These are phyloP conservation scores for Anthostomella pinea DNA, from an alignment of 2,329 filamentous ascomycete species.

Conservation along the genomic window DNA sequence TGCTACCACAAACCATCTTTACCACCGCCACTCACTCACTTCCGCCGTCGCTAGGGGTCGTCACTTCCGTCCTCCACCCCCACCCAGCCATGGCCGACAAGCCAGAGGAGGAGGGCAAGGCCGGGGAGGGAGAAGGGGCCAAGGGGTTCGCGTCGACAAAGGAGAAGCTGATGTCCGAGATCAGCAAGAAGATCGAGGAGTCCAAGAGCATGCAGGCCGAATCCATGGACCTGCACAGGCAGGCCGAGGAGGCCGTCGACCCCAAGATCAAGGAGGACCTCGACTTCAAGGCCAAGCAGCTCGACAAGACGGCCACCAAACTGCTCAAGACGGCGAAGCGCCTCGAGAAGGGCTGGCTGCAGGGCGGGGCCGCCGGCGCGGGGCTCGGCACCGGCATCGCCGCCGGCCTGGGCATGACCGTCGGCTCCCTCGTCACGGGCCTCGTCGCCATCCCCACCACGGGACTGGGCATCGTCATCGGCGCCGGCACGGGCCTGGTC, in stretches of 20 bases:
- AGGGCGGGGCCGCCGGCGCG: conserved; percentile 31
- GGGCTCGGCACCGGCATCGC: conserved; percentile 34
- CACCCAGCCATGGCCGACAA: conserved; percentile 2
- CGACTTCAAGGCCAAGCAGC: conserved; percentile 24
- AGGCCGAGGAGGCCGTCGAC: conserved; percentile 27
- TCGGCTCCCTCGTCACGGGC: conserved; percentile 30
- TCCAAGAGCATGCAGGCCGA: conserved; percentile 29
- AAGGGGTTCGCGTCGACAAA: conserved; percentile 24
- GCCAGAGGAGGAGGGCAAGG: conserved; percentile 4
- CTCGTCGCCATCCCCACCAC: conserved; percentile 32
- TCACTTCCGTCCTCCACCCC: no score
- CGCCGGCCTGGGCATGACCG: conserved; percentile 28
- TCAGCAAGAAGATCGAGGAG: conserved; percentile 29
- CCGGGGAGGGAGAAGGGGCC: conserved; percentile 9
- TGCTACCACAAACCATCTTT: no score
- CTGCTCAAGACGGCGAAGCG: conserved; percentile 31
- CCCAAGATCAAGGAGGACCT: conserved; percentile 28
- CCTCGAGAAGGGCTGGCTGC: conserved; percentile 32
- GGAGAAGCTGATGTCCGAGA: conserved; percentile 31
- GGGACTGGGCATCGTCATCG: conserved; percentile 30
- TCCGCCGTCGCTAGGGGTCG: no score
- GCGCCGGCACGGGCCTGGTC: conserved; percentile 31
- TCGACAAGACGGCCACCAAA: conserved; percentile 29
- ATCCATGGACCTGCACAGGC: conserved; percentile 25
- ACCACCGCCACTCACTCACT: no score